Evolutionary conservation across 2,329 filamentous ascomycete genomes (phyloP).

Genomic region (Colletotrichum karsti): DNA sequence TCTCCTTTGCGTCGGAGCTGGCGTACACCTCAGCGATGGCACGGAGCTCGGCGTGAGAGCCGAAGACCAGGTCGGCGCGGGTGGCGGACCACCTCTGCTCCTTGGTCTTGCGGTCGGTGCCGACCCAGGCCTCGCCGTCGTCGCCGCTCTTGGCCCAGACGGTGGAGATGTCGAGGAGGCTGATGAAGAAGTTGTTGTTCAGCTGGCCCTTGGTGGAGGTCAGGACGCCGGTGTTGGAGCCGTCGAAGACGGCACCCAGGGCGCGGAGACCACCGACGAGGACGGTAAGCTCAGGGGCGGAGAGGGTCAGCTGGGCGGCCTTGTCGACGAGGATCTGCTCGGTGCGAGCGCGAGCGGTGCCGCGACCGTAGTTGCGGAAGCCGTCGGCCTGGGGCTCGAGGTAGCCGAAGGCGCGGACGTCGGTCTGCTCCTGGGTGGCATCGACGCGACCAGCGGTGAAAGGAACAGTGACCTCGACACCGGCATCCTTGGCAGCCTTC

Average conservation of each 20-base stretch:
- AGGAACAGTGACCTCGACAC: constrained; percentile 65
- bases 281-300: constrained; percentile 75
- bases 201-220: constrained; percentile 74
- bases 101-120: constrained; percentile 72
- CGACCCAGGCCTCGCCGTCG: constrained; percentile 68
- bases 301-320: constrained; percentile 75
- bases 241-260: constrained; percentile 76
- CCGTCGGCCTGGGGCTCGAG: constrained; percentile 76
- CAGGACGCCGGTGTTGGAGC: constrained; percentile 72
- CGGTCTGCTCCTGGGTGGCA: constrained; percentile 77
- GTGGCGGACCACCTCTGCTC: constrained; percentile 74
- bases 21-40: constrained; percentile 77
- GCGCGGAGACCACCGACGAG: constrained; percentile 77
- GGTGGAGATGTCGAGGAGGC: constrained; percentile 74
- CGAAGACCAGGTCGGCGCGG: constrained; percentile 76
- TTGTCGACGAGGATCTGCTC: constrained; percentile 79
- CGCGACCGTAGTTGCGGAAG: constrained; percentile 81
- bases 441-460: constrained; percentile 80
- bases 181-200: constrained; percentile 85
- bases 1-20: constrained; percentile 64
- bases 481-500: constrained; percentile 67
- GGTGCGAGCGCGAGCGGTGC: constrained; percentile 65
- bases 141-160: constrained; percentile 60
- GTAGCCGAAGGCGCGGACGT: constrained; percentile 68
- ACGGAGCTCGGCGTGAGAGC: constrained; percentile 77